phyloP scores from a whole-genome alignment of 73 alveolate species.

The Paramecium biaurelia region DNA sequence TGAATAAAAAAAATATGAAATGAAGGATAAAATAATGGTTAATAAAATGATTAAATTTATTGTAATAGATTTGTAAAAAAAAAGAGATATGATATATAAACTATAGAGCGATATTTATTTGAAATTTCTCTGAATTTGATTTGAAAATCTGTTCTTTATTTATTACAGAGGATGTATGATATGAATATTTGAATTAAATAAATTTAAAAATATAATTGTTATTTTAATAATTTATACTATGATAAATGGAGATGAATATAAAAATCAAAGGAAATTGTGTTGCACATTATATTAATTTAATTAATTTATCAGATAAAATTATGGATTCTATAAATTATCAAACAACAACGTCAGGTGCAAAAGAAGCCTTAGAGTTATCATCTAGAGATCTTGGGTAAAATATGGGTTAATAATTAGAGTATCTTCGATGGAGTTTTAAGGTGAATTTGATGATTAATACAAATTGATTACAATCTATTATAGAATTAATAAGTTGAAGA shows the following conservation, averaged over 20 bases:
- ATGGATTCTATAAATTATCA: not conserved
- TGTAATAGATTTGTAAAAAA: too few relatives aligned
- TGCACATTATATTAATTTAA: not conserved
- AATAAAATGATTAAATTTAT: too few relatives aligned
- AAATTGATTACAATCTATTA: not conserved
- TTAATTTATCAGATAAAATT: not conserved
- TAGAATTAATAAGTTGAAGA: not conserved
- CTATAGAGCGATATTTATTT: too few relatives aligned
- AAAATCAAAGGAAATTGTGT: not conserved
- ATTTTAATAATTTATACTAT: not conserved
- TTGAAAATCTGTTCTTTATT: not conserved
- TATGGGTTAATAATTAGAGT: not conserved
- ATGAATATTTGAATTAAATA: not conserved
- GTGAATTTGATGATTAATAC: conserved; percentile 10
- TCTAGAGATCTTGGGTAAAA: not conserved
- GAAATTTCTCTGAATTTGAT: not conserved
- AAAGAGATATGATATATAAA: too few relatives aligned
- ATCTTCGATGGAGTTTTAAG: not conserved
- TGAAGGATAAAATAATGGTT: too few relatives aligned
- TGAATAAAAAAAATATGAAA: too few relatives aligned
- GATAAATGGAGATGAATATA: not conserved
- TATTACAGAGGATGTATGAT: too few relatives aligned
- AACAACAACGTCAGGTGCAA: not conserved
- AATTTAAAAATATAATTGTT: not conserved
- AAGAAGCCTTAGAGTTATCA: not conserved